These are phyloP conservation scores for Aquilaria sinensis DNA, from an alignment of 345 rosid species.

Conservation along the genomic window DNA sequence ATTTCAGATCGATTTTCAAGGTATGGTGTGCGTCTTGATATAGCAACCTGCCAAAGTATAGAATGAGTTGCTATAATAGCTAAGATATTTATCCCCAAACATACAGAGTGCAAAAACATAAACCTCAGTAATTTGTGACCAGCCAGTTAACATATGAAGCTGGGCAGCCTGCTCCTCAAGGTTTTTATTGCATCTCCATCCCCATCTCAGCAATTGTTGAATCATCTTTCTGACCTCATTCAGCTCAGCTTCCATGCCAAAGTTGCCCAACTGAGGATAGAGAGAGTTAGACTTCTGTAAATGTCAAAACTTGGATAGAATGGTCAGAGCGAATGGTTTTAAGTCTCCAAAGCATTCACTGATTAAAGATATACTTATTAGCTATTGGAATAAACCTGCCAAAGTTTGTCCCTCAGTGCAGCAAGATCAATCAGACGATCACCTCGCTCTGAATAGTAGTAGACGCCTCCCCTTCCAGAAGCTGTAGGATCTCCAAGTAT, in stretches of 20 bases:
- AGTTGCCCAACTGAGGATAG: slow-evolving; percentile 53
- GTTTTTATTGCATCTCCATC: slow-evolving; percentile 88
- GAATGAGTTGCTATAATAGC: not conserved
- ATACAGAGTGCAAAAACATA: slow-evolving; percentile 9
- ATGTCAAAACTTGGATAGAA: no score
- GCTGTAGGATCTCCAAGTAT: slow-evolving; percentile 62
- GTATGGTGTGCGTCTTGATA: slow-evolving; percentile 65
- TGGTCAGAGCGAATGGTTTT: no score
- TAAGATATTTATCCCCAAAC: not conserved
- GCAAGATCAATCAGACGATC: slow-evolving; percentile 86
- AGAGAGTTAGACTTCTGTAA: slow-evolving; percentile 61
- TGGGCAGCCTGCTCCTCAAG: slow-evolving; percentile 99
- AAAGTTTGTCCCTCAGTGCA: slow-evolving; percentile 70
- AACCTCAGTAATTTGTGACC: slow-evolving; percentile 97
- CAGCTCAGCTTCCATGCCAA: slow-evolving; percentile 64
- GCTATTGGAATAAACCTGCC: slow-evolving; percentile 57
- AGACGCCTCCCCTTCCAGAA: slow-evolving; percentile 74
- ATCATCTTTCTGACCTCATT: slow-evolving; percentile 71
- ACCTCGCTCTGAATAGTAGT: slow-evolving; percentile 88
- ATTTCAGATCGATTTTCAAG: slow-evolving; percentile 74
- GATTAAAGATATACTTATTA: slow-evolving; percentile 1
- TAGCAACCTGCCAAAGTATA: slow-evolving; percentile 50
- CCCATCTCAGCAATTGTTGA: slow-evolving; percentile 90
- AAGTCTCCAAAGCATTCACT: no score
- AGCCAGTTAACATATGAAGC: slow-evolving; percentile 95